Evolutionary conservation across 495 filamentous ascomycete genomes (phyloP), one percentile per base, ranked within the genome.

Genomic region (Podospora pseudoanserina): DNA sequence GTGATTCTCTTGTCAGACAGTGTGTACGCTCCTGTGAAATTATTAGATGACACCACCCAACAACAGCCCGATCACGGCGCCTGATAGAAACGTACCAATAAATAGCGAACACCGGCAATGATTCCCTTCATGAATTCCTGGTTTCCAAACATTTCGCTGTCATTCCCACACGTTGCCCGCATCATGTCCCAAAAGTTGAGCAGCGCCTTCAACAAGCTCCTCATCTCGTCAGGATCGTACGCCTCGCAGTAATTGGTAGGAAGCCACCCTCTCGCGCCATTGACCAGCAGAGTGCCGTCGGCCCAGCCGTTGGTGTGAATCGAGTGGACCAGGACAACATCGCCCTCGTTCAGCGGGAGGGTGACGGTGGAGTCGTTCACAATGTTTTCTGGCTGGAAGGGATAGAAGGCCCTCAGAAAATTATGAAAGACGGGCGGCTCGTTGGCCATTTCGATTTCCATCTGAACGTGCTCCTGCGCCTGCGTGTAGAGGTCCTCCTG

Each of bases 281-380:
- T 91, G 64, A 91, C 86, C 64, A 99, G 79, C 58, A 97, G 83
- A n/a, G 96, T 99, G 55, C 96, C 96, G 78, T 99, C 96, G 55
- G 95, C 96, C 96, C 96, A 99, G 73, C 96, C 96, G 82, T 97
- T 99, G 62, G 92, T 93, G 80, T 99, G 96, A 71, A 99, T 91
- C 16, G 95, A 97, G 78, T 99, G 96, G 44, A 99, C 89, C 66
- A 99, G 79, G 63, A 99, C 91, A 26, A 99, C 86, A 72, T 98
- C 96, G 64, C 95, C 96, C 71, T 90, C 87, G 71, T 92, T 91
- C 34, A 99, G 84, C 5, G 93, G 92, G 9, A 97, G 79, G 20
- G 94, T 97, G 67, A 98, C 91, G 9, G 92, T 94, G 20, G 91
- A 88, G 63, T 92, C 90, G 19, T 79, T 75, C 64, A 84, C 74